Conservation (phyloP, 176 grass and related monocot genomes). For the Thinopyrum elongatum region DNA sequence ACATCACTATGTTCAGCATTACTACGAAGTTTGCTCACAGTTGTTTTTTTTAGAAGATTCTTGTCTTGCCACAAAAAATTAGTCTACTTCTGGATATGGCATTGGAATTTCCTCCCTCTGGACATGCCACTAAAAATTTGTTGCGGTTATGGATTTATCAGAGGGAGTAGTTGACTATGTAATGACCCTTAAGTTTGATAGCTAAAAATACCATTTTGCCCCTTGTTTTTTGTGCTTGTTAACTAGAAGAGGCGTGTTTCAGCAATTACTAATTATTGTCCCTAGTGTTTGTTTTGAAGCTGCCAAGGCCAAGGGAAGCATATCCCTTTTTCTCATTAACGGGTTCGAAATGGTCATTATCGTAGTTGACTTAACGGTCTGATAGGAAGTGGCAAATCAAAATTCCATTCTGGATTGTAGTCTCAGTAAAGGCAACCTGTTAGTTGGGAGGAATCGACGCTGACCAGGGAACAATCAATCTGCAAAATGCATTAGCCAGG, state of each 20-base stretch:
- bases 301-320: neutral
- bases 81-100: neutral
- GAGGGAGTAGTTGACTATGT: neutral
- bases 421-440: neutral
- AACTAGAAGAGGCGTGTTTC: neutral
- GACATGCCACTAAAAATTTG: neutral
- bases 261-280: neutral
- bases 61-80: neutral
- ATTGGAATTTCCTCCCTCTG: too few species aligned
- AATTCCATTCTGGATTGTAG: neutral
- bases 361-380: neutral
- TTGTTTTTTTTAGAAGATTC: neutral
- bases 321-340: neutral
- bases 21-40: neutral
- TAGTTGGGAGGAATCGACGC: neutral
- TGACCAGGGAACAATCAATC: neutral
- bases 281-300: neutral
- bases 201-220: neutral
- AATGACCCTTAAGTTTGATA: neutral
- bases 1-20: neutral
- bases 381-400: neutral
- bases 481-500: neutral
- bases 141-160: neutral
- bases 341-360: neutral
- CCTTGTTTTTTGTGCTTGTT: neutral